A percentile compares a stretch with the other conserved stretches of the same genome.
These are phyloP conservation scores for Alnus glutinosa DNA, from an alignment of 306 rosid species.

Conservation along the genomic window DNA sequence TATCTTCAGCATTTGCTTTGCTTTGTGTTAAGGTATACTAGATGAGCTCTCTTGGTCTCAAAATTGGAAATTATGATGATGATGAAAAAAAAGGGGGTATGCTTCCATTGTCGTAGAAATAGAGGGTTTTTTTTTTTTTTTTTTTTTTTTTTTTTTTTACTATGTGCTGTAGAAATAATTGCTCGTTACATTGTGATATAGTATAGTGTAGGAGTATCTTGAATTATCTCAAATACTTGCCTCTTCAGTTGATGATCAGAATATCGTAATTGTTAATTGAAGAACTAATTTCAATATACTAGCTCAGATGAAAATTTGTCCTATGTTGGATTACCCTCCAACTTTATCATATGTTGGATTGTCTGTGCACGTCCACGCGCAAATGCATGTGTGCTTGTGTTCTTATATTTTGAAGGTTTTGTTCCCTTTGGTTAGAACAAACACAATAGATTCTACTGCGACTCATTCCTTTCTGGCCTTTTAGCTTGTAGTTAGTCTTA, in stretches of 20 bases:
- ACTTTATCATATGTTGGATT: no score
- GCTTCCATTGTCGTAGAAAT: not conserved
- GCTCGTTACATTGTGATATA: not conserved
- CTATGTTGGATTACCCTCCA: not conserved
- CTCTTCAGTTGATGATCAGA: not conserved
- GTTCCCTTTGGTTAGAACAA: not conserved
- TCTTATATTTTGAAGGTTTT: not conserved
- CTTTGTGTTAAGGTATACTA: not conserved
- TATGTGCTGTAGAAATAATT: not conserved
- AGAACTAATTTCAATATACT: not conserved
- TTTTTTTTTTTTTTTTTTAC: not conserved
- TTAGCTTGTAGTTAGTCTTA: not conserved
- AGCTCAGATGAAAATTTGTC: not conserved
- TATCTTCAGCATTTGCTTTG: not conserved
- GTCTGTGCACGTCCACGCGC: no score
- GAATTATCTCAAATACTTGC: not conserved
- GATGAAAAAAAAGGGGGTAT: conserved; percentile 1
- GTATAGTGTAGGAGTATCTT: not conserved
- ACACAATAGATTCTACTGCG: not conserved
- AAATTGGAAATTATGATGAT: not conserved
- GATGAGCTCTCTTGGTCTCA: not conserved
- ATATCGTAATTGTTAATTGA: not conserved
- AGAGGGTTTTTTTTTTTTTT: not conserved
- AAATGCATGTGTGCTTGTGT: not conserved
- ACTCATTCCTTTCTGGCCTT: not conserved